A percentile compares a stretch with the other conserved stretches of the same genome.
Conservation (phyloP, 2,329 filamentous ascomycete genomes). For the Ceratocystis papillata region DNA sequence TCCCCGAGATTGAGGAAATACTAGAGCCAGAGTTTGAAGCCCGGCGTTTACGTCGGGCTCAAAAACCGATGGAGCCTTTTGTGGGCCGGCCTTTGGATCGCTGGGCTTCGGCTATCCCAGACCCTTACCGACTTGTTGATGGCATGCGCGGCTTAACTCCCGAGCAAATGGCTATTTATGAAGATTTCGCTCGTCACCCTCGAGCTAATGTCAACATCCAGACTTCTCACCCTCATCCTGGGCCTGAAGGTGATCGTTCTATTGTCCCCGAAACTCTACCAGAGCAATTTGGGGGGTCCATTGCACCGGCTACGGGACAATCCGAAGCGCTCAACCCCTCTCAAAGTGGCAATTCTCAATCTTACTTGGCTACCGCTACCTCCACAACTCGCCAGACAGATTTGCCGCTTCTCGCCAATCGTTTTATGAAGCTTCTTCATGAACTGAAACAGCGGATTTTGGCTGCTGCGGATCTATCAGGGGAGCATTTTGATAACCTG, state of each 20-base stretch:
- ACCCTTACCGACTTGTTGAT: slow-evolving; percentile 79
- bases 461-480: slow-evolving; percentile 42
- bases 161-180: slow-evolving; percentile 91
- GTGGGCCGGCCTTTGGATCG: slow-evolving; percentile 71
- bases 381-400: slow-evolving; percentile 38
- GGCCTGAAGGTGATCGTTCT: slow-evolving; percentile 50
- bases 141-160: slow-evolving; percentile 61
- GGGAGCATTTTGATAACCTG: slow-evolving; percentile 51
- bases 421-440: slow-evolving; percentile 47
- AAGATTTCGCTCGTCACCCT: slow-evolving; percentile 84
- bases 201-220: slow-evolving; percentile 49
- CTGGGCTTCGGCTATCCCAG: slow-evolving; percentile 88
- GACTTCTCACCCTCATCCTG: slow-evolving; percentile 45
- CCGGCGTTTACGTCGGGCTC: slow-evolving; percentile 62
- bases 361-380: slow-evolving; percentile 6
- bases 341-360: slow-evolving; percentile 40
- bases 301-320: slow-evolving; percentile 49
- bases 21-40: slow-evolving; percentile 70
- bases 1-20: slow-evolving; percentile 90
- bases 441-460: slow-evolving; percentile 40
- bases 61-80: slow-evolving; percentile 73
- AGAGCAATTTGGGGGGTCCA: slow-evolving; percentile 45
- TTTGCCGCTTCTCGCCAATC: slow-evolving; percentile 42
- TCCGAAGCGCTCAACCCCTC: slow-evolving; percentile 49
- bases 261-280: slow-evolving; percentile 54